Conservation (phyloP, 257 asterid species). For the Nemophila menziesii region DNA sequence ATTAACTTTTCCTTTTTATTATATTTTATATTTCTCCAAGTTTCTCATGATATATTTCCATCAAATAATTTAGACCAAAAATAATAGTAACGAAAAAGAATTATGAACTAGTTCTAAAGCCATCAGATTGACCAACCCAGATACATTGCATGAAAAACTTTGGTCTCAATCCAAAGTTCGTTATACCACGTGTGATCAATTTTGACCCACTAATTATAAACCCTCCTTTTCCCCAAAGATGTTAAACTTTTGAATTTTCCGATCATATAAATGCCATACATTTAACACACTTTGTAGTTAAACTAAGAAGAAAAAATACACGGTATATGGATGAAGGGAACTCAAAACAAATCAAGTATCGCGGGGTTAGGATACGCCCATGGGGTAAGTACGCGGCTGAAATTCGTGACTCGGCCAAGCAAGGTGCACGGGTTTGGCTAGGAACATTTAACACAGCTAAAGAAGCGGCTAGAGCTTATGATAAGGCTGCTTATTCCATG, state of each 20-base stretch:
- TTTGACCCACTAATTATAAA: constrained; percentile 14
- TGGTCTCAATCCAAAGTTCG: constrained; percentile 28
- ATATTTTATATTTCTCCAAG: not conserved
- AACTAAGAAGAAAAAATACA: not conserved
- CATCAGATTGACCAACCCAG: constrained; percentile 45
- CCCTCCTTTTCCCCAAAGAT: constrained; percentile 3
- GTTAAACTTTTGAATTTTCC: not conserved
- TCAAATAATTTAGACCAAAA: not conserved
- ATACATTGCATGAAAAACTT: constrained; percentile 19
- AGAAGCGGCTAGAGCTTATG: constrained; percentile 62
- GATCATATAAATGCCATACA: constrained; percentile 10
- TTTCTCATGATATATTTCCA: not conserved
- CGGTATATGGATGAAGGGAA: constrained; percentile 13
- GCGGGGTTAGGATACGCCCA: constrained; percentile 58
- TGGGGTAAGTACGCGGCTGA: constrained; percentile 74
- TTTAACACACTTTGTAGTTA: constrained; percentile 26
- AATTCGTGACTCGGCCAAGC: constrained; percentile 42
- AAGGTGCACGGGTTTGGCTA: constrained; percentile 57
- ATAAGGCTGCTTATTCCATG: constrained; percentile 43
- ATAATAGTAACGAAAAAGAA: constrained; percentile 9
- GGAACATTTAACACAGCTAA: constrained; percentile 47
- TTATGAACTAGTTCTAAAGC: constrained; percentile 21
- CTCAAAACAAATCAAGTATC: constrained; percentile 26
- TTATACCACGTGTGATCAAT: constrained; percentile 20
- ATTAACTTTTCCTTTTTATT: not conserved